Conservation (phyloP, 306 rosid species). For the Cicer chorassanicum region DNA sequence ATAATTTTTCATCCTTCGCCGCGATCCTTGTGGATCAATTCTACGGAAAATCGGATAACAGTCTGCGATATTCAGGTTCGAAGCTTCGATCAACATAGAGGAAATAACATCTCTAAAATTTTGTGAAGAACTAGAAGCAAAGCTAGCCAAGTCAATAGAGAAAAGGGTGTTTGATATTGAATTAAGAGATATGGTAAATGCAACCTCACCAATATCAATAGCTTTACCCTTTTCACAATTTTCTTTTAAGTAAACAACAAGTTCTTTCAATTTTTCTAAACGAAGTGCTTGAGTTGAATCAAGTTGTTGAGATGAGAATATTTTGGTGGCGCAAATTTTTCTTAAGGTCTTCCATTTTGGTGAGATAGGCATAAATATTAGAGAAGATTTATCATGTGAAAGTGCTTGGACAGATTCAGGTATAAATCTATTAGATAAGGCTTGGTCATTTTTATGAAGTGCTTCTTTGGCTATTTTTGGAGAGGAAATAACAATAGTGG, state of each 20-base stretch:
- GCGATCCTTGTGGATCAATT: conserved; percentile 43
- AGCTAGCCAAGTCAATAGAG: conserved; percentile 34
- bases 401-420: conserved; percentile 23
- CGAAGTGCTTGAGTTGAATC: conserved; percentile 17
- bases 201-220: conserved; percentile 39
- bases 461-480: conserved; percentile 40
- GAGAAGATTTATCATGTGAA: conserved; percentile 32
- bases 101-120: conserved; percentile 27
- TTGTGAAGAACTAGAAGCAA: neutral
- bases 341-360: conserved; percentile 37
- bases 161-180: conserved; percentile 45
- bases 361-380: conserved; percentile 8
- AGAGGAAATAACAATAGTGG: conserved; percentile 47
- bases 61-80: conserved; percentile 37
- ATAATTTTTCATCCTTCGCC: conserved; percentile 29
- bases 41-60: conserved; percentile 35
- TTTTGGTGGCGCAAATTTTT: conserved; percentile 38
- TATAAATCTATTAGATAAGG: conserved; percentile 28
- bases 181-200: conserved; percentile 36
- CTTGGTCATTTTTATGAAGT: conserved; percentile 40
- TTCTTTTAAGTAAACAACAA: conserved; percentile 9
- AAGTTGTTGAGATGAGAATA: conserved; percentile 38
- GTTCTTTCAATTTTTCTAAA: neutral
- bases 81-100: conserved; percentile 1
- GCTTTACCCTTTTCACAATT: conserved; percentile 5